These are phyloP conservation scores for Acanthamoeba royreba DNA, from an alignment of 208 protist genomes.

Conservation along the genomic window DNA sequence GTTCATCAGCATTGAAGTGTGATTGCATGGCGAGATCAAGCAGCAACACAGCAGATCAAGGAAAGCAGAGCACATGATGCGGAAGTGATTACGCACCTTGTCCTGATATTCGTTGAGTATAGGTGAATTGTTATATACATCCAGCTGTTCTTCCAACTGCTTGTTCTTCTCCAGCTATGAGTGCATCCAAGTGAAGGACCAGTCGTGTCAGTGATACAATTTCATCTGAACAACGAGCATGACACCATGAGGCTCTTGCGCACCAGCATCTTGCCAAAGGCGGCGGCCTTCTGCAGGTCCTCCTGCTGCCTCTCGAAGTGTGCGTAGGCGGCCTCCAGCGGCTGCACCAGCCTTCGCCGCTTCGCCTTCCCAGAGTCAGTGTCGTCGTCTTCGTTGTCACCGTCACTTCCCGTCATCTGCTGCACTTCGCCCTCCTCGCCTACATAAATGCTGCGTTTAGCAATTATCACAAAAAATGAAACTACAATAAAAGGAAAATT, in stretches of 20 bases:
- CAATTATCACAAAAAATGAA: no score
- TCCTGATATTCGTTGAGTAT: slow-evolving; percentile 28
- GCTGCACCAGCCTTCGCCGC: background rate
- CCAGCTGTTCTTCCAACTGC: background rate
- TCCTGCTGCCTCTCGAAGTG: background rate
- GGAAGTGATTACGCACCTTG: background rate
- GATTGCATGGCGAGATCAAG: background rate
- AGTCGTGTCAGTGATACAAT: no score
- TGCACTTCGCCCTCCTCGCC: no score
- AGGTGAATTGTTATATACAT: background rate
- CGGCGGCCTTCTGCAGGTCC: background rate
- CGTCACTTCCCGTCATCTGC: no score
- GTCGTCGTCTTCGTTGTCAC: background rate
- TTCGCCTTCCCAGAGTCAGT: background rate
- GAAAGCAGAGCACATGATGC: no score
- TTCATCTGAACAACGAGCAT: no score
- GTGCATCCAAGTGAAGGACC: background rate
- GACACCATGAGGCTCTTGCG: no score
- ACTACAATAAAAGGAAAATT: no score
- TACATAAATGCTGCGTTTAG: no score
- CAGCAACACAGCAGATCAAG: no score
- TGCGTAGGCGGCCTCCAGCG: background rate
- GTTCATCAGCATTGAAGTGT: no score
- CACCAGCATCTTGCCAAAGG: slow-evolving; percentile 11
- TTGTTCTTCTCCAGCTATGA: background rate